A percentile compares a stretch with the other conserved stretches of the same genome.
phyloP scores from a whole-genome alignment of 1,139 yeast species.

The Entelexis paramagnoliae region DNA sequence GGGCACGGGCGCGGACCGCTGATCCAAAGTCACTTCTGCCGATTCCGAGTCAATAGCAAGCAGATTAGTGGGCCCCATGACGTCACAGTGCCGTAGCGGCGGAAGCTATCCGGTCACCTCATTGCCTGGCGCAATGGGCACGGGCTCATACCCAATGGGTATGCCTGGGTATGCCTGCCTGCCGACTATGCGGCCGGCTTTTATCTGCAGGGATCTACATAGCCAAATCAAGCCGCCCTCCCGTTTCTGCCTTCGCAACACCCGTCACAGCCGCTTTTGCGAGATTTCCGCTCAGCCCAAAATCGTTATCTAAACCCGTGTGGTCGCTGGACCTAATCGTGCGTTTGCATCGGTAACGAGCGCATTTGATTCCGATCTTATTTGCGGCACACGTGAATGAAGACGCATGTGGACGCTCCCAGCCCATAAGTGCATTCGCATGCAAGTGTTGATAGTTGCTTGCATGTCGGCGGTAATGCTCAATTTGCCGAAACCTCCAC shows the following conservation, averaged over 20 bases:
- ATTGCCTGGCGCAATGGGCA: not conserved
- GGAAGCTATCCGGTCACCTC: not conserved
- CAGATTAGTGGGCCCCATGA: not conserved
- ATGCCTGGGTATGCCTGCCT: too few relatives aligned
- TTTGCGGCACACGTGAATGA: not conserved
- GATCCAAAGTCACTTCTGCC: not conserved
- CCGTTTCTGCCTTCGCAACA: too few relatives aligned
- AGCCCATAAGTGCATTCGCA: not conserved
- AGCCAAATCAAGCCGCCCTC: too few relatives aligned
- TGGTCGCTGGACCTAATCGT: not conserved
- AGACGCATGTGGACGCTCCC: not conserved
- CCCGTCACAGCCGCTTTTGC: too few relatives aligned
- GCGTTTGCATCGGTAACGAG: not conserved
- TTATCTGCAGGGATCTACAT: not conserved
- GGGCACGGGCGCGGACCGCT: not conserved
- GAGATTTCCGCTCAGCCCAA: too few relatives aligned
- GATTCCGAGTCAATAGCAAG: not conserved
- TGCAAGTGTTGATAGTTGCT: constrained; percentile 1
- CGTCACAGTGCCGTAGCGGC: not conserved
- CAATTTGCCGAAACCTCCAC: not conserved
- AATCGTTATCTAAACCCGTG: not conserved
- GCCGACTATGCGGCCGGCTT: not conserved
- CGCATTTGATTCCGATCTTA: not conserved
- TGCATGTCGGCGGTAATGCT: not conserved
- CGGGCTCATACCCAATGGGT: not conserved